These are phyloP conservation scores for Vitis labrusca DNA, from an alignment of 164 flowering plant species.

Conservation along the genomic window DNA sequence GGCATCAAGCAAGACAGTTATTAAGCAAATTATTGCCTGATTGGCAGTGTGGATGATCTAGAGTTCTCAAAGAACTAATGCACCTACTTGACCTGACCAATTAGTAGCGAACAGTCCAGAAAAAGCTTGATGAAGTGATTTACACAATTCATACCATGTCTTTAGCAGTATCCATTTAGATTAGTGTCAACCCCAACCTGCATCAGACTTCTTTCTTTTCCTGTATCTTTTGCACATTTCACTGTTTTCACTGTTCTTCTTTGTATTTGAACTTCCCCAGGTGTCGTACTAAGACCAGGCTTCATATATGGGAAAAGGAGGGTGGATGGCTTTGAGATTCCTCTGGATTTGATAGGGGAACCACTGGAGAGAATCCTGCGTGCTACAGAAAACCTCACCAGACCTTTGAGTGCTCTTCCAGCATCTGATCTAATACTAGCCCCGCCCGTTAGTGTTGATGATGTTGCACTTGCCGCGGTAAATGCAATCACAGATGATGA, in stretches of 20 bases:
- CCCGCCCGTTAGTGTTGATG: slow-evolving; percentile 88
- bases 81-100: too few relatives aligned
- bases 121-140: neutral
- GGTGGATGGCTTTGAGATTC: slow-evolving; percentile 83
- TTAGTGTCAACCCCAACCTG: too few relatives aligned
- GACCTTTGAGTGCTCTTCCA: slow-evolving; percentile 76
- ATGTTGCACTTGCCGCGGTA: slow-evolving; percentile 76
- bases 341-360: slow-evolving; percentile 84
- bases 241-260: neutral
- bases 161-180: too few relatives aligned
- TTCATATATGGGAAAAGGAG: slow-evolving; percentile 91
- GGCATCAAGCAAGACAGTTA: neutral
- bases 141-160: neutral
- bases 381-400: slow-evolving; percentile 66
- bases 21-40: neutral
- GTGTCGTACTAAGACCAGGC: slow-evolving; percentile 90
- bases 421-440: slow-evolving; percentile 90
- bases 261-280: slow-evolving; percentile 29
- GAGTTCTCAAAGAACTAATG: neutral
- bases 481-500: slow-evolving; percentile 81
- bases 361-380: slow-evolving; percentile 71
- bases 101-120: neutral
- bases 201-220: too few relatives aligned
- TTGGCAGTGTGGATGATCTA: neutral
- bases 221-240: neutral